Conservation (phyloP, 495 filamentous ascomycete genomes). For the Penicillium alfredii region DNA sequence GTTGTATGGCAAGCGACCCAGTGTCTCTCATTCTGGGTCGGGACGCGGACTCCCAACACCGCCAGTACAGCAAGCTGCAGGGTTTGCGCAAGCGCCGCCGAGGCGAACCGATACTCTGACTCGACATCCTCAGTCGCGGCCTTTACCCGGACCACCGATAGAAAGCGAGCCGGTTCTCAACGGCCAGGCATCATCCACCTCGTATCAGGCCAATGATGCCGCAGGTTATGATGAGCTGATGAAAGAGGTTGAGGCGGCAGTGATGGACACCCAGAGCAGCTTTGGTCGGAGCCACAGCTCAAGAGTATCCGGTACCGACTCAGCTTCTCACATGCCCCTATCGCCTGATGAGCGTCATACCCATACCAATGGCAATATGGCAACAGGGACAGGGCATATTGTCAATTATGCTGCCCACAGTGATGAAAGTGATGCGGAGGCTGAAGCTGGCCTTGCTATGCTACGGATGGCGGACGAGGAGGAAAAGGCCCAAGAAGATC, state of each 20-base stretch:
- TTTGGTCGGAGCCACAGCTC: constrained; percentile 23
- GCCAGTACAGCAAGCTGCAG: constrained; percentile 39
- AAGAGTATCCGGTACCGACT: constrained; percentile 18
- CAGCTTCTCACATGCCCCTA: constrained; percentile 16
- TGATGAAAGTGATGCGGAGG: constrained; percentile 87
- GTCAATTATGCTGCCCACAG: constrained; percentile 51
- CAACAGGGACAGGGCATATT: constrained; percentile 38
- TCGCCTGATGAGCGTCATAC: constrained; percentile 42
- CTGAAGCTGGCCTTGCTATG: constrained; percentile 75
- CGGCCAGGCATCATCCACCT: too few relatives aligned
- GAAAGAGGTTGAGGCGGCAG: constrained; percentile 44
- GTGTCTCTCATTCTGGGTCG: constrained; percentile 29
- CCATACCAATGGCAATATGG: constrained; percentile 46
- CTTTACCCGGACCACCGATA: constrained; percentile 55
- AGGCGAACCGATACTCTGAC: constrained; percentile 49
- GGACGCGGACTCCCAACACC: constrained; percentile 37
- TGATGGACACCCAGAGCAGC: constrained; percentile 29
- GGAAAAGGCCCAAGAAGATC: constrained; percentile 50
- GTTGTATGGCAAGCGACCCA: constrained; percentile 25
- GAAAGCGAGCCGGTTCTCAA: too few relatives aligned
- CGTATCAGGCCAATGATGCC: too few relatives aligned
- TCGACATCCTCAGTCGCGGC: constrained; percentile 54
- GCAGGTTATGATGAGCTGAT: constrained; percentile 44
- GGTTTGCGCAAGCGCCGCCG: constrained; percentile 39
- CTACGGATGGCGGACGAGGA: constrained; percentile 82